A percentile compares a stretch with the other conserved stretches of the same genome.
Conservation (phyloP, 2,329 filamentous ascomycete genomes). For the Aspergillus sp. region DNA sequence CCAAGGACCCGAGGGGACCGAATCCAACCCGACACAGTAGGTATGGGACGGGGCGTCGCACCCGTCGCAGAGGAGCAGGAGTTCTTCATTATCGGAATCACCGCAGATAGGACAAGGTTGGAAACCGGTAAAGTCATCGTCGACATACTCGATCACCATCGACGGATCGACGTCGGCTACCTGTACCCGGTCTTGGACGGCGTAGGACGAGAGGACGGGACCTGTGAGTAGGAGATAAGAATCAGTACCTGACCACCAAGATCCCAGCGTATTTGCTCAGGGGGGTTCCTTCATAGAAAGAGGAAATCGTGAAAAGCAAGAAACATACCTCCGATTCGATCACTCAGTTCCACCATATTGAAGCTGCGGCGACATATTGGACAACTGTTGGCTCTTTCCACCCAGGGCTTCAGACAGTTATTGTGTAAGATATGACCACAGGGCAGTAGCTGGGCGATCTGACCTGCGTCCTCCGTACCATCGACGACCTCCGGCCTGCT, state of each 20-base stretch:
- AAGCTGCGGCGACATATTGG: conserved; percentile 93
- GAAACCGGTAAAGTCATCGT: conserved; percentile 61
- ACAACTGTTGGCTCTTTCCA: conserved; percentile 94
- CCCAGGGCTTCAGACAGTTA: conserved; percentile 89
- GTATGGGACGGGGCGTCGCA: conserved; percentile 90
- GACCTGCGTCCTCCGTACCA: conserved; percentile 42
- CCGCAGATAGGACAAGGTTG: conserved; percentile 84
- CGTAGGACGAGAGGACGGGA: conserved; percentile 57
- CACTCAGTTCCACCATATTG: conserved; percentile 82
- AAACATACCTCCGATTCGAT: conserved; percentile 72
- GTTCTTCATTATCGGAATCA: conserved; percentile 74
- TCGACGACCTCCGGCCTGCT: conserved; percentile 28
- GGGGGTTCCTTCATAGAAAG: conserved; percentile 1
- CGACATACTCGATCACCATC: conserved; percentile 68
- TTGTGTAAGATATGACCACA: conserved; percentile 94
- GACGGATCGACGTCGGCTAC: conserved; percentile 77
- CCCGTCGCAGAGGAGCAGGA: conserved; percentile 84
- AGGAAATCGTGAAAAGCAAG: background rate
- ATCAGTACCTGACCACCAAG: no score
- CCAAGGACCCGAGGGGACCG: conserved; percentile 76
- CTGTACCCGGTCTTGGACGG: conserved; percentile 59
- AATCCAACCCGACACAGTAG: conserved; percentile 81
- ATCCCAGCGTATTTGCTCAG: background rate
- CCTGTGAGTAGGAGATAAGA: conserved; percentile 39
- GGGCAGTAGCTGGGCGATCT: conserved; percentile 64